Base-by-base conservation (phyloP, 1,284 basidiomycete species). In the Mycosarcoma maydis region DNA sequence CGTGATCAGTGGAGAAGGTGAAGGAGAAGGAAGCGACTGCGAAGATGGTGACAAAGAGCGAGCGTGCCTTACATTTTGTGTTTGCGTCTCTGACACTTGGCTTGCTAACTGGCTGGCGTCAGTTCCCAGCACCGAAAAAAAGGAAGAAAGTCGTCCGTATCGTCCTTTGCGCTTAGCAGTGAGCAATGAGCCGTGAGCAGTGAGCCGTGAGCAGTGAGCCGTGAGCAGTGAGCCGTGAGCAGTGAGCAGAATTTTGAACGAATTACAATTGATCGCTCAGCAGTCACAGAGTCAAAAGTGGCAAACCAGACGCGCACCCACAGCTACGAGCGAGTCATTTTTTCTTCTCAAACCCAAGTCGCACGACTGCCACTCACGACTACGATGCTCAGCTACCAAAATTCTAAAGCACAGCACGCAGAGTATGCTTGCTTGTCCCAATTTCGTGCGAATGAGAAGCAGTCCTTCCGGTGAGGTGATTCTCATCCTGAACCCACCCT, bases 291-390 rank as follows among this genome's bases (percentile, higher is more conserved):
- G 7, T 11, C 10, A 16, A 34, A 16, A 34, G 13, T 9, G 17
- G 6, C 32, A 6, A n/a, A 10, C n/a, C n/a, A 32, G 19, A 43
- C 30, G 10, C 29, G 30, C 42, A 20, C 24, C 11, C 14, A 19
- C 8, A 32, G 13, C 27, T 13, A 34, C 33, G 16, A 32, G 39
- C 54, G 61, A 64, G 61, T 64, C 61, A 64, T 53, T 64, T 64
- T 57, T 53, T 43, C 37, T 40, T 41, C 30, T 40, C 30, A 47
- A 47, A 20, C 6, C 10, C 6, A 39, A 29, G 46, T 48, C 46
- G 46, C 37, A 40, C 37, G 46, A 47, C 46, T 40, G 46, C 27
- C 45, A 32, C 10, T 29, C 17, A 23, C n/a, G 10, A 10, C 27
- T 19, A 26, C 40, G 29, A 27, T 20, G 27, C 27, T 4, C 40